A percentile compares a stretch with the other conserved stretches of the same genome.
Conservation (phyloP, 176 grass and related monocot genomes). For the Guadua angustifolia region DNA sequence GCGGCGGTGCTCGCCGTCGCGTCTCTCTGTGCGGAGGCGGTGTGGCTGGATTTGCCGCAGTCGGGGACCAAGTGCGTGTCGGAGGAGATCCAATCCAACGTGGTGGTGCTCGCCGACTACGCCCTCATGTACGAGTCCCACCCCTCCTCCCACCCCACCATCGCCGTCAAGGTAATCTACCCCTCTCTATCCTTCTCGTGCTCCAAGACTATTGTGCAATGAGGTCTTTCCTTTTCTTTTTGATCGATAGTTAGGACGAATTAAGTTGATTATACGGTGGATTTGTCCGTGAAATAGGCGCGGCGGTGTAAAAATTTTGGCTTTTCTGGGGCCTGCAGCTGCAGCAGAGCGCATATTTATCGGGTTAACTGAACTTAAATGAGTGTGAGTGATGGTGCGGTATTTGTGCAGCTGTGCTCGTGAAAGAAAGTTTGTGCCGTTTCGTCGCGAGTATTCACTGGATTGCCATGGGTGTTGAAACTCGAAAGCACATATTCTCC, state of each 20-base stretch:
- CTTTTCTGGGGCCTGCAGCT: neutral
- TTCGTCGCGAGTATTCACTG: conserved; percentile 2
- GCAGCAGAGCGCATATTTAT: neutral
- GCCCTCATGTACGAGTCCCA: conserved; percentile 67
- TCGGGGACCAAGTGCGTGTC: conserved; percentile 91
- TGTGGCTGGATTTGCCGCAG: conserved; percentile 80
- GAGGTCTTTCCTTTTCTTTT: neutral
- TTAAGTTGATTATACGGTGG: neutral
- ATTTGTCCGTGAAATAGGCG: neutral
- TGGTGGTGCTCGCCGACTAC: conserved; percentile 89
- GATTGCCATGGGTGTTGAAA: neutral
- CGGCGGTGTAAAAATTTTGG: neutral
- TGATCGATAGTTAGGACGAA: neutral
- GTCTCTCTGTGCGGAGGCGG: conserved; percentile 49
- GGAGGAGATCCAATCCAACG: conserved; percentile 94
- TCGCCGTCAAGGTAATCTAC: conserved; percentile 61
- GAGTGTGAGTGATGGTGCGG: neutral
- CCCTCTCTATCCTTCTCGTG: neutral
- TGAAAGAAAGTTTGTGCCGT: conserved; percentile 13
- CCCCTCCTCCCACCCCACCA: conserved; percentile 58
- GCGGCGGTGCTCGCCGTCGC: conserved; percentile 18
- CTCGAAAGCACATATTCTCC: neutral
- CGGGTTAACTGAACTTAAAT: neutral
- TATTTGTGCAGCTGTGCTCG: neutral
- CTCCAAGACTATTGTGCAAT: neutral